A percentile compares a stretch with the other conserved stretches of the same genome.
These are phyloP conservation scores for Diaporthe sp. DNA, from an alignment of 2,329 filamentous ascomycete species.

Conservation along the genomic window DNA sequence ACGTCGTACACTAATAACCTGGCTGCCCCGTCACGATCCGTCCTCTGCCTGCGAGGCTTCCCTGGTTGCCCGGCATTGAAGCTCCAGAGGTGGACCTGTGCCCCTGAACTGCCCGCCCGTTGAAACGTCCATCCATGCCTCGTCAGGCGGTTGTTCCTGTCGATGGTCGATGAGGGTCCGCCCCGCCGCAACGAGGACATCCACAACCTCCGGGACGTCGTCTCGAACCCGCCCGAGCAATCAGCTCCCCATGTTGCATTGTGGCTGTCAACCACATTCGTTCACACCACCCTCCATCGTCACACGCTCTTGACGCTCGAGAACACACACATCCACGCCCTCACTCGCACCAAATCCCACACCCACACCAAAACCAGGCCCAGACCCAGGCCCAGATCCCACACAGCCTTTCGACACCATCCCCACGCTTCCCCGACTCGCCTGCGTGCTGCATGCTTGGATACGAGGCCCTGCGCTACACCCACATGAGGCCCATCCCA, in stretches of 20 bases:
- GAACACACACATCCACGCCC: not conserved
- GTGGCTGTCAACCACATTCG: conserved; percentile 23
- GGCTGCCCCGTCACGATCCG: conserved; percentile 15
- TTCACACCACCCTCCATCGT: not conserved
- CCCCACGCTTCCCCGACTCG: conserved; percentile 23
- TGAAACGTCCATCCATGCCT: conserved; percentile 11
- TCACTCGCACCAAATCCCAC: not conserved
- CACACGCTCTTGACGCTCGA: not conserved
- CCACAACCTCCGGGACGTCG: not conserved
- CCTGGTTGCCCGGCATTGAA: not conserved
- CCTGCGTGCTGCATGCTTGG: not conserved
- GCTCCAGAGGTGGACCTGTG: conserved; percentile 3
- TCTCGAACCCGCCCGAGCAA: not conserved
- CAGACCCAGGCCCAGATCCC: not conserved
- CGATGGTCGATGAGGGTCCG: conserved; percentile 25
- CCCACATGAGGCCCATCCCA: conserved; percentile 11
- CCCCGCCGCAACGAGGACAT: not conserved
- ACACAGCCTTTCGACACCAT: conserved; percentile 17
- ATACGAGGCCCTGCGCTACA: conserved; percentile 24
- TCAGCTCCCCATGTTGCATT: conserved; percentile 11
- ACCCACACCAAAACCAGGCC: not conserved
- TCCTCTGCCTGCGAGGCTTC: conserved; percentile 9
- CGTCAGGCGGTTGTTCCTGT: conserved; percentile 17
- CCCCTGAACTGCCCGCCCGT: conserved; percentile 20
- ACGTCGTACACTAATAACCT: not conserved